A percentile compares a stretch with the other conserved stretches of the same genome.
phyloP scores from a whole-genome alignment of 805 yeast species.

The Blastobotrys chiropterorum region DNA sequence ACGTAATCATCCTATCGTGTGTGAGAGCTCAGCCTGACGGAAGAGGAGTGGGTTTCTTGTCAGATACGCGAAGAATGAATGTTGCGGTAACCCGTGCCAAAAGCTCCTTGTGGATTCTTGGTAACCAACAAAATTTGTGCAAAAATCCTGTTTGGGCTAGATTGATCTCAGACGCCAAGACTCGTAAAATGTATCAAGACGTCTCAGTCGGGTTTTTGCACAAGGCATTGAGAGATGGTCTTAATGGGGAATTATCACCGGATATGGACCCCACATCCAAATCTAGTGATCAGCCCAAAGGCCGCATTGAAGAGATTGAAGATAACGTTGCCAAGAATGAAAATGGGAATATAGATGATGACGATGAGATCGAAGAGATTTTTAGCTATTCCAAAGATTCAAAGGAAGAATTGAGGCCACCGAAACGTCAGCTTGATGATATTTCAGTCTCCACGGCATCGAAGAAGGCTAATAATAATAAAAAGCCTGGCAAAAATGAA shows the following conservation, averaged over 20 bases:
- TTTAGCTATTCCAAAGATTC: neutral
- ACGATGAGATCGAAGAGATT: neutral
- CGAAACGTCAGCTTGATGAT: neutral
- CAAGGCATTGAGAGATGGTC: neutral
- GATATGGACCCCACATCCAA: neutral
- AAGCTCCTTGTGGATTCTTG: slow-evolving; percentile 87
- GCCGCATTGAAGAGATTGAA: neutral
- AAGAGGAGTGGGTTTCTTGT: slow-evolving; percentile 73
- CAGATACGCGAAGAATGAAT: slow-evolving; percentile 91
- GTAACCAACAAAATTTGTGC: slow-evolving; percentile 60
- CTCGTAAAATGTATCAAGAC: slow-evolving; percentile 7
- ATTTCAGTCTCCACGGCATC: neutral
- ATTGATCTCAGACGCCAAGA: slow-evolving; percentile 39
- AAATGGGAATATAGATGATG: neutral
- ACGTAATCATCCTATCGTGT: slow-evolving; percentile 87
- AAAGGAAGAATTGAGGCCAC: neutral
- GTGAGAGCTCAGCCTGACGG: slow-evolving; percentile 72
- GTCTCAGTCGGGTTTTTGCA: slow-evolving; percentile 6
- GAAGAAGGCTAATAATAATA: neutral
- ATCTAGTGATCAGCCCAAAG: neutral
- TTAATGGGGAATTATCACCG: neutral
- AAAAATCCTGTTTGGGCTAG: slow-evolving; percentile 68
- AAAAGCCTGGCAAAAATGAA: neutral
- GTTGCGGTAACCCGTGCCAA: slow-evolving; percentile 94
- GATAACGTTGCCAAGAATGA: neutral